Conservation (phyloP, 192 early-diverging fungal genomes). For the Backusella parvicylindrica region DNA sequence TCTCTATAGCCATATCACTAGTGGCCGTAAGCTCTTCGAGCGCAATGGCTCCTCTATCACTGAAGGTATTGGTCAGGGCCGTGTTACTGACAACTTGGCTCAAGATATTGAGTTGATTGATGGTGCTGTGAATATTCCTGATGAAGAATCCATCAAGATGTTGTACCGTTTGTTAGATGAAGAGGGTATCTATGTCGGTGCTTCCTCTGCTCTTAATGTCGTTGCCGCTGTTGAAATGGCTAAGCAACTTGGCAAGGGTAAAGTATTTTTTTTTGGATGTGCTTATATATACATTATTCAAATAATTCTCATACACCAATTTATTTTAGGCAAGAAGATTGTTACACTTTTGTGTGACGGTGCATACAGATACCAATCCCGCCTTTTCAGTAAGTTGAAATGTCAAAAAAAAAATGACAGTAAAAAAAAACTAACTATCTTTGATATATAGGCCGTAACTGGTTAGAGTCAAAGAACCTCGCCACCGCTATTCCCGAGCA, state of each 20-base stretch:
- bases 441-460: slow-evolving; percentile 50
- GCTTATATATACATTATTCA: no score
- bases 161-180: slow-evolving; percentile 87
- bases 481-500: slow-evolving; percentile 74
- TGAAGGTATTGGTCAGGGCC: slow-evolving; percentile 93
- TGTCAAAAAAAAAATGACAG: background rate
- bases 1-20: slow-evolving; percentile 80
- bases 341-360: slow-evolving; percentile 91
- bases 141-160: slow-evolving; percentile 81
- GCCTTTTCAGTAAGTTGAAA: slow-evolving; percentile 65
- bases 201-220: slow-evolving; percentile 89
- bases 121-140: slow-evolving; percentile 78
- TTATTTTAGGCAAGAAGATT: slow-evolving; percentile 53
- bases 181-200: slow-evolving; percentile 92
- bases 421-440: background rate
- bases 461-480: slow-evolving; percentile 87
- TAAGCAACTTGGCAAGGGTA: slow-evolving; percentile 73
- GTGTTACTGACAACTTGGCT: slow-evolving; percentile 87
- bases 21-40: slow-evolving; percentile 58
- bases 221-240: slow-evolving; percentile 92
- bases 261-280: slow-evolving; percentile 5
- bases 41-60: slow-evolving; percentile 85
- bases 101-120: slow-evolving; percentile 79
- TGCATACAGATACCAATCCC: slow-evolving; percentile 81
- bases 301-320: slow-evolving; percentile 8